Evolutionary conservation across 768 basidiomycete genomes (phyloP), one percentile per base, ranked within the genome.

Genomic region (Kwoniella sp.): DNA sequence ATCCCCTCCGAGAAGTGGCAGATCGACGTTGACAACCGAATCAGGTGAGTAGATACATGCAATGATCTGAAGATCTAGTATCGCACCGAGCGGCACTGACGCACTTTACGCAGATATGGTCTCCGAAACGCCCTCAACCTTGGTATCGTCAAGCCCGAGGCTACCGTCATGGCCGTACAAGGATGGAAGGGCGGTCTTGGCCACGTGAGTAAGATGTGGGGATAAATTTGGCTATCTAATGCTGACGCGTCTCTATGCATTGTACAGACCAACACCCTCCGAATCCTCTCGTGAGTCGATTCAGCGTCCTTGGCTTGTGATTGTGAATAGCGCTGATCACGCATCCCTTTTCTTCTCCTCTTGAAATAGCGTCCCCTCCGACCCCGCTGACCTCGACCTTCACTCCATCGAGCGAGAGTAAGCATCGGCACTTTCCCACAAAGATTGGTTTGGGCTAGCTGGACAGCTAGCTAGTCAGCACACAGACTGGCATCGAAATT

Each of bases 101-200:
- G 69, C 90, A 3, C 78, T 26, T 5, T n/a, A n/a, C 45, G 8
- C 88, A 92, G 65, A 76, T 83, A 71, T 73, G 83, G 94, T 65
- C 85, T 98, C 81, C 86, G 87, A 78, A 89, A 85, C 78, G 96
- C 91, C 2, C 84, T 97, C 51, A 85, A 83, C 20, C 82, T 99
- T 82, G 89, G 90, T 69, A 86, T 99, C 79, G 88, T 98, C 84
- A 87, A 88, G 75, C 87, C 92, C 38, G 91, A 92, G 60, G 88
- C 88, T 58, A 92, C 93, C 26, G 86, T 99, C 76, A 85, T 98
- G 68, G 95, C 95, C 55, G 90, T 99, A 4, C 96, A 98, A 82
- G 96, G 96, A n/a, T 99, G 95, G 95, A 95, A 93, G 84, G 92
- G 93, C 50, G 96, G 96, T 64, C 86, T 96, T 51, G 94, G 93